These are phyloP conservation scores for Spathaspora gorwiae DNA, from an alignment of 805 yeast species.

Conservation along the genomic window DNA sequence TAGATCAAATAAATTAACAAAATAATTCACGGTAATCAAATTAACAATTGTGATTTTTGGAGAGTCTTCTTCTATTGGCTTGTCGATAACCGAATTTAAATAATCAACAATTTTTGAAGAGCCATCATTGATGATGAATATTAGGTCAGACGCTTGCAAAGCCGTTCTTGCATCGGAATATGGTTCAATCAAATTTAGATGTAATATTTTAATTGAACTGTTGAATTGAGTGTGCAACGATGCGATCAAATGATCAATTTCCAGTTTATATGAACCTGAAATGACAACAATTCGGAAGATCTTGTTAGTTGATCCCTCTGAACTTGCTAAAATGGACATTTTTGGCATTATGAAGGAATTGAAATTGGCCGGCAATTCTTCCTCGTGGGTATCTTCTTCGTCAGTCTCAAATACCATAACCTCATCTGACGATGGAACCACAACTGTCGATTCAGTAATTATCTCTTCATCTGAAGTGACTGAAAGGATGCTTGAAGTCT, in stretches of 20 bases:
- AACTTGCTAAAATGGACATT: slow-evolving; percentile 20
- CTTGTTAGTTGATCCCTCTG: slow-evolving; percentile 1
- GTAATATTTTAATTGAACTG: slow-evolving; percentile 12
- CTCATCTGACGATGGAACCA: slow-evolving; percentile 7
- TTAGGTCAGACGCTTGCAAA: slow-evolving; percentile 17
- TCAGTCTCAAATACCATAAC: slow-evolving; percentile 39
- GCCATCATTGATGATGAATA: slow-evolving; percentile 38
- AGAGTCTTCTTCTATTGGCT: slow-evolving; percentile 2
- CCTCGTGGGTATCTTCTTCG: slow-evolving; percentile 27
- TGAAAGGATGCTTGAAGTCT: slow-evolving; percentile 1
- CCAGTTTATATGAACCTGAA: slow-evolving; percentile 16
- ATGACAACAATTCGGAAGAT: slow-evolving; percentile 19
- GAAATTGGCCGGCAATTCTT: neutral
- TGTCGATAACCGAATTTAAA: slow-evolving; percentile 12
- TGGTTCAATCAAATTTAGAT: slow-evolving; percentile 8
- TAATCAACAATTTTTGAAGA: slow-evolving; percentile 24
- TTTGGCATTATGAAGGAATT: slow-evolving; percentile 37
- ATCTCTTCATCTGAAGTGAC: neutral
- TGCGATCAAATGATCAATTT: slow-evolving; percentile 16
- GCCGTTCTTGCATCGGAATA: neutral
- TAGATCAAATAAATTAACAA: slow-evolving; percentile 34
- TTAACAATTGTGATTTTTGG: slow-evolving; percentile 35
- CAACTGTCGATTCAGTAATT: neutral
- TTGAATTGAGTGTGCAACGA: slow-evolving; percentile 12
- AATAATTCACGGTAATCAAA: slow-evolving; percentile 37